Evolutionary conservation across 2,329 filamentous ascomycete genomes (phyloP).

Genomic region (Ilyonectria robusta): DNA sequence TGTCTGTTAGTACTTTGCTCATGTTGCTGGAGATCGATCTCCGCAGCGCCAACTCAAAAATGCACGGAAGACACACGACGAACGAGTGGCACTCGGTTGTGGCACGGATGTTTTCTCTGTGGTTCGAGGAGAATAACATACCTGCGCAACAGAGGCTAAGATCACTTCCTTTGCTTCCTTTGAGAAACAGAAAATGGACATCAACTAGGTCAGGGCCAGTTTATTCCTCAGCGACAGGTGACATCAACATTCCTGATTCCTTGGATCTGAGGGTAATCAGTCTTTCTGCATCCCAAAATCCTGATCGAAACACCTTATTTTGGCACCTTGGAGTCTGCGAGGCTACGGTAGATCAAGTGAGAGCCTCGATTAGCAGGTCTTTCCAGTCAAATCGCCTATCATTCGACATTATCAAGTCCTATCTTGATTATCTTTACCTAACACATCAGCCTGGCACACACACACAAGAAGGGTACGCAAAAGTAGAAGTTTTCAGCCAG

Average conservation of each 20-base stretch:
- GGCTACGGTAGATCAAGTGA: conserved; percentile 12
- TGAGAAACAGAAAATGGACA: conserved; percentile 19
- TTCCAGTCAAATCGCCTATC: not conserved
- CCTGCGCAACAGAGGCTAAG: not conserved
- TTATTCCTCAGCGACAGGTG: conserved; percentile 16
- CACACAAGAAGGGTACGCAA: conserved; percentile 3
- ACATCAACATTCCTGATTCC: conserved; percentile 4
- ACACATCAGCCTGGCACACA: conserved; percentile 9
- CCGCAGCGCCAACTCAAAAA: conserved; percentile 3
- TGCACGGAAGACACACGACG: conserved; percentile 2
- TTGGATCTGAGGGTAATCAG: conserved; percentile 20
- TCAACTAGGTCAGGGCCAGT: not conserved
- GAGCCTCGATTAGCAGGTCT: conserved; percentile 9
- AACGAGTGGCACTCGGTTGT: conserved; percentile 29
- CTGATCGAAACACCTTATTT: conserved; percentile 10
- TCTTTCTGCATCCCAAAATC: not conserved
- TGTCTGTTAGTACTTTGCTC: rapidly evolving
- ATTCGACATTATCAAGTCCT: conserved; percentile 5
- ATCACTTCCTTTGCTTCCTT: conserved; percentile 18
- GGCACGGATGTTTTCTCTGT: not conserved
- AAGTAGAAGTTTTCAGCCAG: not conserved
- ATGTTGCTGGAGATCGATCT: conserved; percentile 23
- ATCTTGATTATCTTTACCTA: conserved; percentile 29
- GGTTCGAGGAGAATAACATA: too few relatives aligned
- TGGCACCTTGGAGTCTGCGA: conserved; percentile 17